Base-by-base conservation (phyloP, 108 stramenopile species). In the Nannochloropsis oceanica region DNA sequence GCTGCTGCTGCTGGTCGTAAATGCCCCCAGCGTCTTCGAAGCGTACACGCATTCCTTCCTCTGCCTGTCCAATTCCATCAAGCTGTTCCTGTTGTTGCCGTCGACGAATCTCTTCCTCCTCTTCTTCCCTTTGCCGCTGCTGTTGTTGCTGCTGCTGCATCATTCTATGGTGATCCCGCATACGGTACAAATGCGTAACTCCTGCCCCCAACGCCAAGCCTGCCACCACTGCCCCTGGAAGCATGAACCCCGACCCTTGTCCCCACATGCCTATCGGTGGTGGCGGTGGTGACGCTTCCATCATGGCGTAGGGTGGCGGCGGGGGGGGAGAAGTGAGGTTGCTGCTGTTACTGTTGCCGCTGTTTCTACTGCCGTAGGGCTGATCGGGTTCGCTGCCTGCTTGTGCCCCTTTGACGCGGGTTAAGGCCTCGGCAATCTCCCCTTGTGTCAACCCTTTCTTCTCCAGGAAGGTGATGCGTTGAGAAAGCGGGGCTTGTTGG, bases 381-480 rank as follows among this genome's bases (percentile, higher is more conserved):
- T n/a, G 18, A n/a, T n/a, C n/a, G 18, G 18, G 22, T 10, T n/a
- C 18, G 59, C 59, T 10, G 1, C 34, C 34, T 34, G 34, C 34
- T 34, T 34, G 34, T 5, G 34, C 1, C 10, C 81, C 44, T 14
- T 87, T 83, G 26, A 44, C 87, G 20, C 87, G 43, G 18, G 87
- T 84, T 9, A 88, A 44, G 25, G 87, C 87, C 50, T 79, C 80
- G 2, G 87, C 82, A n/a, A 88, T 85, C 59, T 88, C 87, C 84
- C 84, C 87, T 42, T 84, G 79, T 13, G n/a, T 83, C 82, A 59
- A 59, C 50, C 83, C 87, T 83, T 88, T 88, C 80, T 81, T 81
- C 44, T 88, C 87, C 34, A 88, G 81, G 27, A 88, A 88, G 84
- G 80, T 82, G 44, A 88, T 84, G 80, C 87, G 80, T 81, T 88